Conservation (phyloP, 2,329 filamentous ascomycete species). For the Aspergillus carbonarius region DNA sequence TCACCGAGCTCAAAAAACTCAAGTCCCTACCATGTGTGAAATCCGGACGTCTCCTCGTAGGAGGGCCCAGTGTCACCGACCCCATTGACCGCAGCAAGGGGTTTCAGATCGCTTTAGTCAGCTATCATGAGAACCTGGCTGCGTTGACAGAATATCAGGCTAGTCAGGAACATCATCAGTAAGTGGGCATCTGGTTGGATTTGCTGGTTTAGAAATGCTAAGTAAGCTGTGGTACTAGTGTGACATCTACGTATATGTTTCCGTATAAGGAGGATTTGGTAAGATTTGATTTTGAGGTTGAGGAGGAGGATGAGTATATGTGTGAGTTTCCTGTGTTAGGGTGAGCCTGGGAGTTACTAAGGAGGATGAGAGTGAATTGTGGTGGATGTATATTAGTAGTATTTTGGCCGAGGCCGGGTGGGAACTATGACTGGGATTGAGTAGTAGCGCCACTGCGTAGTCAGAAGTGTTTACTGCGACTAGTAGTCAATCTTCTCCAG, state of each 20-base stretch:
- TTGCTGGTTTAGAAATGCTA: not conserved
- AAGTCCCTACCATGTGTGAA: conserved; percentile 51
- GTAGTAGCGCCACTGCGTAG: too few species aligned
- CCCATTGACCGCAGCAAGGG: conserved; percentile 56
- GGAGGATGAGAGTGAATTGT: too few species aligned
- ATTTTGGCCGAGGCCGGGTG: too few species aligned
- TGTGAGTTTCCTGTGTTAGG: conserved; percentile 12
- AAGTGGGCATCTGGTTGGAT: conserved; percentile 1
- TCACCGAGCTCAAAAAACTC: conserved; percentile 50
- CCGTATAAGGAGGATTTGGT: conserved; percentile 55
- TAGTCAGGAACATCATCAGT: conserved; percentile 54
- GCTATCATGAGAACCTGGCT: conserved; percentile 49
- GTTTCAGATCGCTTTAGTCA: conserved; percentile 53
- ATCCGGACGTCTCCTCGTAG: conserved; percentile 50
- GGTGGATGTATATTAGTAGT: too few species aligned
- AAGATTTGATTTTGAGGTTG: conserved; percentile 55
- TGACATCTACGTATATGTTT: conserved; percentile 53
- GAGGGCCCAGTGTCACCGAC: conserved; percentile 54
- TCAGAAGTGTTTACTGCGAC: too few species aligned
- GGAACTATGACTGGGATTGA: too few species aligned
- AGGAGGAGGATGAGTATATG: conserved; percentile 35
- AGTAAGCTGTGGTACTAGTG: conserved; percentile 33
- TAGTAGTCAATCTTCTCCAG: too few species aligned
- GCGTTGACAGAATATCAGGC: conserved; percentile 55
- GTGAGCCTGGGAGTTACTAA: not conserved